These are phyloP conservation scores for Stylonectria norvegica DNA, from an alignment of 2,329 filamentous ascomycete species.

Conservation along the genomic window DNA sequence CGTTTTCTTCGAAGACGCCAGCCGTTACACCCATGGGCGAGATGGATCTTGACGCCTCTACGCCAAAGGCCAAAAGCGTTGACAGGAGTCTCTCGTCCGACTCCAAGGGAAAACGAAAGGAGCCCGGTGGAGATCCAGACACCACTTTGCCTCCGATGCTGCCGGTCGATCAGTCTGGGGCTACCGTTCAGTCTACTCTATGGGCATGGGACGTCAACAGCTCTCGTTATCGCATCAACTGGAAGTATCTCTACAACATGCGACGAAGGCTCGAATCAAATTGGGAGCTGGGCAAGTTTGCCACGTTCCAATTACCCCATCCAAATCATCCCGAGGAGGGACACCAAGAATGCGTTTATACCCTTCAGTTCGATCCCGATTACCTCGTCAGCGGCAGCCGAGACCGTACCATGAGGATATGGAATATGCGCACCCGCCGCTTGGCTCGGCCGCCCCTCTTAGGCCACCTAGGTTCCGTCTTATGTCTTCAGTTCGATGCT, in stretches of 20 bases:
- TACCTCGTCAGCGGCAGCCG: constrained; percentile 91
- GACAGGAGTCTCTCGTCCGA: constrained; percentile 31
- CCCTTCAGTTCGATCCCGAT: constrained; percentile 80
- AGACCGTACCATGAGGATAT: constrained; percentile 82
- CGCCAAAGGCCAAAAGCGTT: constrained; percentile 27
- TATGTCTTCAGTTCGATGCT: constrained; percentile 94
- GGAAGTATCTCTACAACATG: constrained; percentile 90
- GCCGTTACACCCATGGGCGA: constrained; percentile 26
- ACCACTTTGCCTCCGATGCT: constrained; percentile 30
- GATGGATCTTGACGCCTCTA: constrained; percentile 28
- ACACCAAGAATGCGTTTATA: constrained; percentile 91
- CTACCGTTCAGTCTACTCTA: constrained; percentile 42
- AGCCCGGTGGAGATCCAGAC: constrained; percentile 33
- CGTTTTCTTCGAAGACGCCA: constrained; percentile 29
- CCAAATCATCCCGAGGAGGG: constrained; percentile 76
- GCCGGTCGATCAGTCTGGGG: constrained; percentile 26
- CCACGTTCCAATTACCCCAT: constrained; percentile 87
- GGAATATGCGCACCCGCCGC: constrained; percentile 80
- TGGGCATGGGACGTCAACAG: constrained; percentile 50
- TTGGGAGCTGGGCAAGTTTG: constrained; percentile 79
- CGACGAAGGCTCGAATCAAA: constrained; percentile 82
- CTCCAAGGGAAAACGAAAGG: constrained; percentile 35
- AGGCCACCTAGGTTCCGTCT: constrained; percentile 80
- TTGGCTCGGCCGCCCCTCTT: constrained; percentile 69
- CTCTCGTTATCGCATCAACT: constrained; percentile 68